Evolutionary conservation across 2,329 filamentous ascomycete genomes (phyloP).

Genomic region (Aspergillus ruber): DNA sequence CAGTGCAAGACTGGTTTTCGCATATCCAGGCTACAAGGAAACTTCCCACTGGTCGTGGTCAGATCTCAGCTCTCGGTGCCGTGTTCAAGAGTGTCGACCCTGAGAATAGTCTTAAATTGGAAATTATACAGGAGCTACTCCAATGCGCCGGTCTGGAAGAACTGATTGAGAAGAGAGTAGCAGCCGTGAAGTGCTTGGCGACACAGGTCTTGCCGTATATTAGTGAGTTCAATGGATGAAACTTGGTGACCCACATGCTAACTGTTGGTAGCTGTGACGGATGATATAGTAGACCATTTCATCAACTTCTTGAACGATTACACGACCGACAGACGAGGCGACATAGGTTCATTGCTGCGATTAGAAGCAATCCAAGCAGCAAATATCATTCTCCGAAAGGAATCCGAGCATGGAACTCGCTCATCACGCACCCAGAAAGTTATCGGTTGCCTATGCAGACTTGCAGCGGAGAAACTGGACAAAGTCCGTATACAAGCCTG

Average conservation of each 20-base stretch:
- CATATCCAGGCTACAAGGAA: constrained; percentile 31
- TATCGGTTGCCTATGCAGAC: constrained; percentile 50
- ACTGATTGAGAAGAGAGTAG: constrained; percentile 36
- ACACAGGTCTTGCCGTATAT: constrained; percentile 31
- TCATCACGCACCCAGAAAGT: constrained; percentile 19
- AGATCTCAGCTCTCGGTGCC: constrained; percentile 37
- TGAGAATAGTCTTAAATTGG: constrained; percentile 16
- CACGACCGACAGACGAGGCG: constrained; percentile 79
- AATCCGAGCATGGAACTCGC: constrained; percentile 4
- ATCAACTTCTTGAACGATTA: constrained; percentile 67
- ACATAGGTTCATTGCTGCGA: constrained; percentile 81
- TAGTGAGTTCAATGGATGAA: constrained; percentile 17
- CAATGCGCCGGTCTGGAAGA: constrained; percentile 31
- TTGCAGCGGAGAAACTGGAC: constrained; percentile 85
- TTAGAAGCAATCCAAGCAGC: constrained; percentile 69
- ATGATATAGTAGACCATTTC: constrained; percentile 24
- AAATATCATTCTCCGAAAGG: constrained; percentile 29
- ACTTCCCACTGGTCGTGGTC: constrained; percentile 35
- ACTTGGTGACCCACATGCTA: constrained; percentile 6
- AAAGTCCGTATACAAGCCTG: constrained; percentile 61
- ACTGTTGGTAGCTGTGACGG: constrained; percentile 22
- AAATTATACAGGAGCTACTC: constrained; percentile 28
- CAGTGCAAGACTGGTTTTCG: constrained; percentile 35
- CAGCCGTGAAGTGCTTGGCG: constrained; percentile 34
- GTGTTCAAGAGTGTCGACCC: constrained; percentile 30